These are phyloP conservation scores for Neoarthrinium moseri DNA, from an alignment of 2,329 filamentous ascomycete species.

Conservation along the genomic window DNA sequence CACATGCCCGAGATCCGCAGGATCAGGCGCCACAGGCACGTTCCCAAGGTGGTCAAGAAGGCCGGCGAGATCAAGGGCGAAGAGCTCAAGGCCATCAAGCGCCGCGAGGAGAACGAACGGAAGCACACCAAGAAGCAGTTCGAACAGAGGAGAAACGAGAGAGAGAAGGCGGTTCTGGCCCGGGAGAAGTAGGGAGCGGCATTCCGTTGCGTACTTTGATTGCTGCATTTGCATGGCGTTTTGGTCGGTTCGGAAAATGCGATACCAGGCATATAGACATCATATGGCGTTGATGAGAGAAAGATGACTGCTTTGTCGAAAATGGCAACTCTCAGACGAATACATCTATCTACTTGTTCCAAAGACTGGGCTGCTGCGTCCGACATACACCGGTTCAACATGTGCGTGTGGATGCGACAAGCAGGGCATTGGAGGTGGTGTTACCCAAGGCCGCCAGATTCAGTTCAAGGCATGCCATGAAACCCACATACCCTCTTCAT, in stretches of 20 bases:
- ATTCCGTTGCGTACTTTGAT: neutral
- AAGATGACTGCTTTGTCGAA: no score
- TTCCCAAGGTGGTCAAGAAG: constrained; percentile 94
- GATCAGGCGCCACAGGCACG: constrained; percentile 86
- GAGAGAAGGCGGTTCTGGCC: constrained; percentile 89
- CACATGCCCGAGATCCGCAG: constrained; percentile 96
- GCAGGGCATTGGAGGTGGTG: no score
- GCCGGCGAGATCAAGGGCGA: constrained; percentile 90
- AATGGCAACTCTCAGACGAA: no score
- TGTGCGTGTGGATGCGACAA: no score
- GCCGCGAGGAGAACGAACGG: constrained; percentile 89
- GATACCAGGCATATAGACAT: constrained; percentile 7
- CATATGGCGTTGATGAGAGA: no score
- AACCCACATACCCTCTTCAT: no score
- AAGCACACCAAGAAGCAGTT: constrained; percentile 86
- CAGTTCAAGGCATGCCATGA: no score
- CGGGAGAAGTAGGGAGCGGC: constrained; percentile 45
- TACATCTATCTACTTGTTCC: no score
- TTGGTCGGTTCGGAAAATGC: neutral
- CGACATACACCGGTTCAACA: no score
- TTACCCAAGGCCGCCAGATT: no score
- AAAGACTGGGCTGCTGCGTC: no score
- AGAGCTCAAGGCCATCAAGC: constrained; percentile 84
- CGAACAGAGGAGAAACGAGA: constrained; percentile 70
- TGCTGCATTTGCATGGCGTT: constrained; percentile 10